A percentile compares a stretch with the other conserved stretches of the same genome.
phyloP scores from a whole-genome alignment of 2,329 filamentous ascomycete genomes.

The Pochonia chlamydosporia region DNA sequence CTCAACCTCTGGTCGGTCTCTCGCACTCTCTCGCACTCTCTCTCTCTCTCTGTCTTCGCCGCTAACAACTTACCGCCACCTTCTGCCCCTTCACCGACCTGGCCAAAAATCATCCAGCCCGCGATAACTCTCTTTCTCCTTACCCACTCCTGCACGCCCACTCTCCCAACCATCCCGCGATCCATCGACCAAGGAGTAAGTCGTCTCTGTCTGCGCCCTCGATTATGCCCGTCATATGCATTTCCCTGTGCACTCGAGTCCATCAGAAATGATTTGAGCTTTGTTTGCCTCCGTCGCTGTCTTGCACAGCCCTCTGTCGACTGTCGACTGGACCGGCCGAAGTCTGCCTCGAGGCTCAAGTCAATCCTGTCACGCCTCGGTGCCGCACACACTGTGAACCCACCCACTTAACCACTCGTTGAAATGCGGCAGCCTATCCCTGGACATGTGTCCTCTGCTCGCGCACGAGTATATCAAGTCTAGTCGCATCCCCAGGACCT shows the following conservation, averaged over 20 bases:
- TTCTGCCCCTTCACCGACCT: conserved; percentile 6
- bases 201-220: conserved; percentile 1
- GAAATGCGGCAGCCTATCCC: conserved; percentile 13
- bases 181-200: conserved; percentile 14
- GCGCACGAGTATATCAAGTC: conserved; percentile 11
- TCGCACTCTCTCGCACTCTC: too few species aligned
- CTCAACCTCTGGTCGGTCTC: too few species aligned
- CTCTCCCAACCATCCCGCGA: conserved; percentile 7
- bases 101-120: conserved; percentile 7
- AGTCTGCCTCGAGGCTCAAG: background rate
- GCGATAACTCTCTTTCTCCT: conserved; percentile 11
- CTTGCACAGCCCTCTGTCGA: background rate
- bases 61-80: background rate
- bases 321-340: background rate
- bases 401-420: conserved; percentile 8
- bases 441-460: conserved; percentile 19
- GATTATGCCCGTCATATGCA: background rate
- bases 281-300: background rate
- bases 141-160: conserved; percentile 9
- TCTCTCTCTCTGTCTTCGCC: background rate
- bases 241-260: background rate
- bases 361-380: conserved; percentile 1
- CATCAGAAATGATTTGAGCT: background rate
- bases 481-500: conserved; percentile 7
- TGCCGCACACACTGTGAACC: conserved; percentile 4